Conservation (phyloP, 2,329 filamentous ascomycete genomes). For the Didymella exigua region DNA sequence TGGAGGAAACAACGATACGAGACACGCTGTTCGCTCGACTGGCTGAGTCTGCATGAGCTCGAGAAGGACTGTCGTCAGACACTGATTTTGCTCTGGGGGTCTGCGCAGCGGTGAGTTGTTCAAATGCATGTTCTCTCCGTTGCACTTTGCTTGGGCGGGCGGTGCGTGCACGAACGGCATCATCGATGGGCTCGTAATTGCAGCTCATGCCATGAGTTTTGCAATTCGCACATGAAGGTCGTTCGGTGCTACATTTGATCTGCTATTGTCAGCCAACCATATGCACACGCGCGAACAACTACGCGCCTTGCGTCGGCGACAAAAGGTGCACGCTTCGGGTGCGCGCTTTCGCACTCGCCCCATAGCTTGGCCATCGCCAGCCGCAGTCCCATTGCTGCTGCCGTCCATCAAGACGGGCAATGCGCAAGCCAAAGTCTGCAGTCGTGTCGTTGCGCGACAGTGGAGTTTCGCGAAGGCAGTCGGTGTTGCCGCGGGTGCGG, state of each 20-base stretch:
- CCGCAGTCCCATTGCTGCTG: background rate
- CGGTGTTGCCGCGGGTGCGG: slow-evolving; percentile 11
- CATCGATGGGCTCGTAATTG: slow-evolving; percentile 47
- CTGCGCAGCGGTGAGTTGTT: background rate
- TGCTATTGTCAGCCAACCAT: slow-evolving; percentile 22
- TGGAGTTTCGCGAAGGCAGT: background rate
- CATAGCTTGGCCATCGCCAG: slow-evolving; percentile 11
- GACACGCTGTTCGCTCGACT: slow-evolving; percentile 37
- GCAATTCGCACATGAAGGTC: slow-evolving; percentile 56
- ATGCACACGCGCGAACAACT: background rate
- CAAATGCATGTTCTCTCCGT: slow-evolving; percentile 13
- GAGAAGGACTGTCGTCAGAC: slow-evolving; percentile 7
- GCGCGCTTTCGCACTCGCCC: slow-evolving; percentile 31
- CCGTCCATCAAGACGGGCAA: slow-evolving; percentile 3
- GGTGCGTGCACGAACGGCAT: slow-evolving; percentile 20
- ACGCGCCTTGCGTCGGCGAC: slow-evolving; percentile 48
- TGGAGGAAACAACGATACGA: slow-evolving; percentile 50
- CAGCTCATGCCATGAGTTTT: slow-evolving; percentile 54
- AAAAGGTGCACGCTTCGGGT: slow-evolving; percentile 47
- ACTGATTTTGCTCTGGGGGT: background rate
- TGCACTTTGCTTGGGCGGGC: slow-evolving; percentile 27
- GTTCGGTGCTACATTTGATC: slow-evolving; percentile 58
- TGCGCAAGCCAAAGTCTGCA: background rate
- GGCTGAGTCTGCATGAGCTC: slow-evolving; percentile 4
- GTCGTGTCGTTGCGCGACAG: background rate